Evolutionary conservation across 2,329 filamentous ascomycete genomes (phyloP).

Genomic region (Calonectria pteridis): DNA sequence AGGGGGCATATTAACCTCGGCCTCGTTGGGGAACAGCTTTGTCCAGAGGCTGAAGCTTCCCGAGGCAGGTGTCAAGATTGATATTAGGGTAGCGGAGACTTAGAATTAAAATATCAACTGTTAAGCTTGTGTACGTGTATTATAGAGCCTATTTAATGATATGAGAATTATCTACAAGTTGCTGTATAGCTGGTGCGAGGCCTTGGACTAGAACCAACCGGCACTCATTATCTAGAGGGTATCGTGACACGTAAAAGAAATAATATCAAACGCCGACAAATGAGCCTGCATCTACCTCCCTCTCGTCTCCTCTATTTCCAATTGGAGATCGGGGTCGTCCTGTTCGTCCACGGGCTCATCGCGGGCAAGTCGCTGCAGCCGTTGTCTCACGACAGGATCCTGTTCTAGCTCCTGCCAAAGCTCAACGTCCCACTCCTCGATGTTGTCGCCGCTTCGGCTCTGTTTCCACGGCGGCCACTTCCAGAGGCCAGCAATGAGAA

Average conservation of each 20-base stretch:
- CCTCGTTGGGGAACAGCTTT: neutral
- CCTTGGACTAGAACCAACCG: slow-evolving; percentile 17
- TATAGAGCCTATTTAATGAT: slow-evolving; percentile 4
- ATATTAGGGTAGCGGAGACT: slow-evolving; percentile 11
- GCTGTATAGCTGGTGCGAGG: slow-evolving; percentile 14
- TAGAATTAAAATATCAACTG: neutral
- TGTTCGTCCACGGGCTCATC: slow-evolving; percentile 47
- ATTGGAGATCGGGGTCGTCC: slow-evolving; percentile 36
- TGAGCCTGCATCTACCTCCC: slow-evolving; percentile 20
- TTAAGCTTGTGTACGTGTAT: slow-evolving; percentile 13
- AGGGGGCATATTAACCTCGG: neutral
- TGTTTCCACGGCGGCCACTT: slow-evolving; percentile 58
- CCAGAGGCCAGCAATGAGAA: slow-evolving; percentile 62
- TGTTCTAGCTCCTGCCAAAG: slow-evolving; percentile 71
- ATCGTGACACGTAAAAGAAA: slow-evolving; percentile 38
- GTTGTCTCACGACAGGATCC: slow-evolving; percentile 58
- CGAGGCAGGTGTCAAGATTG: slow-evolving; percentile 26
- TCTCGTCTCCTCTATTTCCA: slow-evolving; percentile 35
- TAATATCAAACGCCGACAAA: slow-evolving; percentile 12
- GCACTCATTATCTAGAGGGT: slow-evolving; percentile 39
- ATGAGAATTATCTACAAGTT: neutral
- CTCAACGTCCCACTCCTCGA: slow-evolving; percentile 66
- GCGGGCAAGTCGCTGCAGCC: slow-evolving; percentile 56
- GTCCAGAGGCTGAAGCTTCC: slow-evolving; percentile 8
- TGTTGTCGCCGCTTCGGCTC: slow-evolving; percentile 49